These are phyloP conservation scores for Ganoderma boninense DNA, from an alignment of 1,284 basidiomycete genomes.

Conservation along the genomic window DNA sequence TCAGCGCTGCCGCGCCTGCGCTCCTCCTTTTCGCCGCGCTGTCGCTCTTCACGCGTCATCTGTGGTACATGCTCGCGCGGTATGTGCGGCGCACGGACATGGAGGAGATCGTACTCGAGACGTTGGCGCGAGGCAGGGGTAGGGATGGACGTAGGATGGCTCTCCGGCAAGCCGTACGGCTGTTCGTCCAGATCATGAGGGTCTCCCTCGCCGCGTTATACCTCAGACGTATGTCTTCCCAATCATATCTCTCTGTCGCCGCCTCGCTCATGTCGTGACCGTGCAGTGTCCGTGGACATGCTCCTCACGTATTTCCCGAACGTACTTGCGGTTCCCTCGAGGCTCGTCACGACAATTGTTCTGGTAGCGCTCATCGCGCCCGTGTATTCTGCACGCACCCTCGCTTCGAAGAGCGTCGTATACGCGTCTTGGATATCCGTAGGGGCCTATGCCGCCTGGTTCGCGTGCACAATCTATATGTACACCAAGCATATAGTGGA, in stretches of 20 bases:
- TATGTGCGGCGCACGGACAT: slow-evolving; percentile 70
- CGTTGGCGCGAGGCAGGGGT: slow-evolving; percentile 63
- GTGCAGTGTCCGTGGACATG: slow-evolving; percentile 60
- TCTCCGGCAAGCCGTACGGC: slow-evolving; percentile 49
- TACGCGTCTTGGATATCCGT: slow-evolving; percentile 68
- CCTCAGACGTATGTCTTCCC: slow-evolving; percentile 61
- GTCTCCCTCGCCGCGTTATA: slow-evolving; percentile 66
- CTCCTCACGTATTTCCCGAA: slow-evolving; percentile 54
- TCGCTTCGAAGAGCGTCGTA: slow-evolving; percentile 59
- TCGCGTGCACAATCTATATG: slow-evolving; percentile 58
- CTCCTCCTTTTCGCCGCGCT: slow-evolving; percentile 63
- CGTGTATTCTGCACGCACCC: slow-evolving; percentile 59
- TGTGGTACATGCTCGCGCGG: slow-evolving; percentile 78
- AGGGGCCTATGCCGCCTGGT: slow-evolving; percentile 65
- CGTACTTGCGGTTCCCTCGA: slow-evolving; percentile 39
- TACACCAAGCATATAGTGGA: slow-evolving; percentile 54
- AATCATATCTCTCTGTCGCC: not conserved
- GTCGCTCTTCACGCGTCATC: slow-evolving; percentile 67
- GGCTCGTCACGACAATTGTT: slow-evolving; percentile 45
- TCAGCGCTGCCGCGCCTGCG: slow-evolving; percentile 58
- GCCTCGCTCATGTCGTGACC: not conserved
- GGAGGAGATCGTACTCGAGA: slow-evolving; percentile 68
- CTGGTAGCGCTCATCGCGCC: slow-evolving; percentile 56
- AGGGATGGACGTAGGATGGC: slow-evolving; percentile 47
- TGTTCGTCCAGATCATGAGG: slow-evolving; percentile 52